Base-by-base conservation (phyloP, 192 early-diverging fungal genomes). In the Podila horticola region DNA sequence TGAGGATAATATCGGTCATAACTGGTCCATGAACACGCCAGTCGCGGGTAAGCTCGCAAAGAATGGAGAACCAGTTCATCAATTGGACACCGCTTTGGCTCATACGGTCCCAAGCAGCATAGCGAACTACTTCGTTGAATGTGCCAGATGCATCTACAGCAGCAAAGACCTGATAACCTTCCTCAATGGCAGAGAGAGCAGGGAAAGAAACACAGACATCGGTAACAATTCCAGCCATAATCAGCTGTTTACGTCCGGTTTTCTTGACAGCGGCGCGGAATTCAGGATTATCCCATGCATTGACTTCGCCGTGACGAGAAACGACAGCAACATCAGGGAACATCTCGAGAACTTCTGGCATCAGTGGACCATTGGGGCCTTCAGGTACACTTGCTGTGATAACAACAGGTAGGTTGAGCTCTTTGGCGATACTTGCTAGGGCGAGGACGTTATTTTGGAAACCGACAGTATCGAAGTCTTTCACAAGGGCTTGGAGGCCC, bases 111-210 rank as follows among this genome's bases (percentile, higher is more conserved):
- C 76, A 79, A 31, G 76, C 49, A 49, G 76, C 69, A 61, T 66
- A 41, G 34, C 76, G 71, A 50, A 73, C 71, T 5, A 58, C 71
- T 15, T 63, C 49, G 22, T 57, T 61, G 65, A 79, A 79, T 20
- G 70, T 79, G 66, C 76, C 76, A 29, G 76, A 79, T 20, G 76
- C 76, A 73, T 79, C 76, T 8, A 66, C 72, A 48, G 72, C 76
- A 65, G 66, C 76, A 66, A 72, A 79, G 57, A 79, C 76, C 28
- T 79, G 63, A 55, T 67, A 79, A 60, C 76, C 76, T 62, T 71
- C 76, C 55, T 63, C 64, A 71, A 73, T 79, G 31, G 76, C 76
- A 73, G 76, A 79, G 38, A 79, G 62, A 52, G 76, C 52, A 63
- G 60, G 60, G 22, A 79, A 79, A n/a, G 76, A 33, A 38, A 79